Percentiles rank a stretch among this genome's conserved stretches.
These are phyloP conservation scores for Chamaecyparis obtusa DNA, from an alignment of 75 land plant genomes.

Conservation along the genomic window DNA sequence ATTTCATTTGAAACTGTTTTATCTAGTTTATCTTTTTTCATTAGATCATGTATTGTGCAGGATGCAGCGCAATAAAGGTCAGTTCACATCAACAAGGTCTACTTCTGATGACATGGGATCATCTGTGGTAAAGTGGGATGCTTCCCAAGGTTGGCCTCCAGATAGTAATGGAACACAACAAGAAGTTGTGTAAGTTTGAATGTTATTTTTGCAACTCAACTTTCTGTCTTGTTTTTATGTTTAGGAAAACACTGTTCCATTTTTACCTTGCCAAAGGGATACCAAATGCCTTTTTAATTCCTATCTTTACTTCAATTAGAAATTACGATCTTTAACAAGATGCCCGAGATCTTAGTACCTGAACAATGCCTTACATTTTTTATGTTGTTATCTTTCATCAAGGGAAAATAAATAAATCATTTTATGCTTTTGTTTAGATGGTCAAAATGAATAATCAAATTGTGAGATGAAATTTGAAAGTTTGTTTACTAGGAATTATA, in stretches of 20 bases:
- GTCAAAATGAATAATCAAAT: neutral
- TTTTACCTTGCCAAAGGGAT: neutral
- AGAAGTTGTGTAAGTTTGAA: conserved; percentile 27
- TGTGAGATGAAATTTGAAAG: neutral
- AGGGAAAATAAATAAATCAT: neutral
- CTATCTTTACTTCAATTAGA: neutral
- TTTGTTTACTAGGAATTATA: neutral
- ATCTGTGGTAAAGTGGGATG: conserved; percentile 22
- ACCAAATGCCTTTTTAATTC: neutral
- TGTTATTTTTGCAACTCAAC: neutral
- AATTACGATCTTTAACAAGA: neutral
- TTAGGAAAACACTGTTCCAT: neutral
- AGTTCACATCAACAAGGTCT: conserved; percentile 47
- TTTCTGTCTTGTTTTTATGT: neutral
- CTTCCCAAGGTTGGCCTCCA: conserved; percentile 26
- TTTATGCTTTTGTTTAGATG: neutral
- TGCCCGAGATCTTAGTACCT: neutral
- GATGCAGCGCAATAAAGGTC: conserved; percentile 69
- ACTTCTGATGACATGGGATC: conserved; percentile 28
- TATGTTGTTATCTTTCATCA: neutral
- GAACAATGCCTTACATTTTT: neutral
- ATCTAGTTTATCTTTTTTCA: neutral
- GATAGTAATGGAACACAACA: conserved; percentile 29
- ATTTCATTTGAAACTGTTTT: neutral
- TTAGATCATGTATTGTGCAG: conserved; percentile 15